Conservation (phyloP, 1,284 basidiomycete genomes). For the Termitomyces sp. region DNA sequence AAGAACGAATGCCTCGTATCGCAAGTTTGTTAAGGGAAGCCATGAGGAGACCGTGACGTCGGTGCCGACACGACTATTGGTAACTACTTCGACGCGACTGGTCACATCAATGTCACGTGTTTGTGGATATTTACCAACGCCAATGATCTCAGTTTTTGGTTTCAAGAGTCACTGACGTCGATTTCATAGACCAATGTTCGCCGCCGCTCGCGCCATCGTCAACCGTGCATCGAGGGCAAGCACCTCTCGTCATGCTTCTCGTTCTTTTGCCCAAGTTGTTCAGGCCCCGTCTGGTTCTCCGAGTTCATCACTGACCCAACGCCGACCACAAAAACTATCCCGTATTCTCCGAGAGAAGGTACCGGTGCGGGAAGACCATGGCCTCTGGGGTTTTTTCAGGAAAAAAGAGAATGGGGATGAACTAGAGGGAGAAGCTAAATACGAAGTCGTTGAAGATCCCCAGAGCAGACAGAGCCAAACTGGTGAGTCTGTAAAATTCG, state of each 20-base stretch:
- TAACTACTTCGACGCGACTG: slow-evolving; percentile 17
- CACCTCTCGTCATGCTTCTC: not conserved
- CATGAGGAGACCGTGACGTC: slow-evolving; percentile 40
- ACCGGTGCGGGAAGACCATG: slow-evolving; percentile 49
- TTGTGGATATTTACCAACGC: slow-evolving; percentile 8
- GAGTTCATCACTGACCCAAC: not conserved
- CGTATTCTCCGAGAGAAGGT: slow-evolving; percentile 22
- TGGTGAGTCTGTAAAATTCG: slow-evolving; percentile 17
- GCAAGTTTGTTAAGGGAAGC: slow-evolving; percentile 85
- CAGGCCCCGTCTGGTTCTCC: not conserved
- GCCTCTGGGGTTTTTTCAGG: slow-evolving; percentile 73
- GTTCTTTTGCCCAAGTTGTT: slow-evolving; percentile 17
- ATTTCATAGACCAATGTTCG: slow-evolving; percentile 9
- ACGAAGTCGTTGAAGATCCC: slow-evolving; percentile 44
- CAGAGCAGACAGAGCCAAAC: slow-evolving; percentile 35
- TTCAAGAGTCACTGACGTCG: not conserved
- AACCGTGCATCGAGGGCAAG: slow-evolving; percentile 4
- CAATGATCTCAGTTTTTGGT: slow-evolving; percentile 7
- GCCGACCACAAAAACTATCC: slow-evolving; percentile 3
- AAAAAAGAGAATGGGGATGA: slow-evolving; percentile 33
- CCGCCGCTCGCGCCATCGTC: slow-evolving; percentile 8
- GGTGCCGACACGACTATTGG: not conserved
- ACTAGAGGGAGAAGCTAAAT: slow-evolving; percentile 34
- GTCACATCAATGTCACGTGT: slow-evolving; percentile 16
- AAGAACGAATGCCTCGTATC: slow-evolving; percentile 84